phyloP scores from a whole-genome alignment of 306 rosid genomes.

The Pyrus communis region DNA sequence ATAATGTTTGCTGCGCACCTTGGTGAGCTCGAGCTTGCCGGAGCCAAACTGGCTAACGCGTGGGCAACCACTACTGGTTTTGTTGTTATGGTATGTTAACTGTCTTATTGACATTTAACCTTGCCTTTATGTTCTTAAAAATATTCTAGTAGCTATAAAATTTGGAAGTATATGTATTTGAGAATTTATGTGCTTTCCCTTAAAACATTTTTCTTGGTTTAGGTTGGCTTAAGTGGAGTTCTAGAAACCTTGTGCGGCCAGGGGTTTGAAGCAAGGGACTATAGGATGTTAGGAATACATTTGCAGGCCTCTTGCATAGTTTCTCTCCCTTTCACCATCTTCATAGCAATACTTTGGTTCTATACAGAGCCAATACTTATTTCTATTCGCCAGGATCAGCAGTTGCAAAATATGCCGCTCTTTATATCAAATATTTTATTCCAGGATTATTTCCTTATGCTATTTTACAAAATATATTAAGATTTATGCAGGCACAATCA shows the following conservation, averaged over 20 bases:
- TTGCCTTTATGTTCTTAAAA: too few species aligned
- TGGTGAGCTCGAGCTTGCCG: too few species aligned
- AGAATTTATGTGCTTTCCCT: too few species aligned
- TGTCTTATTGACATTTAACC: too few species aligned
- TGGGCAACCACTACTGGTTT: too few species aligned
- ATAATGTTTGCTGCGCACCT: too few species aligned
- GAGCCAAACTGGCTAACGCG: too few species aligned
- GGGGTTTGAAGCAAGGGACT: constrained; percentile 60
- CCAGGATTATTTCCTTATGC: constrained; percentile 67
- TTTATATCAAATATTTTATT: constrained; percentile 47
- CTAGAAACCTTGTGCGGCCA: constrained; percentile 83
- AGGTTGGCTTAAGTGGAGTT: constrained; percentile 81
- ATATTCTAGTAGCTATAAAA: too few species aligned
- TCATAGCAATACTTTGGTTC: constrained; percentile 47
- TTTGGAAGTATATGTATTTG: too few species aligned
- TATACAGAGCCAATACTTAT: constrained; percentile 27
- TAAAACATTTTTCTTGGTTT: background rate
- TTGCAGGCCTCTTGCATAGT: constrained; percentile 58
- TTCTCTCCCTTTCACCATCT: constrained; percentile 31
- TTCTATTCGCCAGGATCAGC: constrained; percentile 50
- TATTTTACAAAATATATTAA: constrained; percentile 50
- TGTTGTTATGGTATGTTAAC: too few species aligned
- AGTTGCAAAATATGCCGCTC: constrained; percentile 42
- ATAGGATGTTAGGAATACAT: constrained; percentile 55
- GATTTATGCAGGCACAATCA: constrained; percentile 68